A percentile compares a stretch with the other conserved stretches of the same genome.
phyloP scores from a whole-genome alignment of 441 rosid species.

The Populus hybrid region DNA sequence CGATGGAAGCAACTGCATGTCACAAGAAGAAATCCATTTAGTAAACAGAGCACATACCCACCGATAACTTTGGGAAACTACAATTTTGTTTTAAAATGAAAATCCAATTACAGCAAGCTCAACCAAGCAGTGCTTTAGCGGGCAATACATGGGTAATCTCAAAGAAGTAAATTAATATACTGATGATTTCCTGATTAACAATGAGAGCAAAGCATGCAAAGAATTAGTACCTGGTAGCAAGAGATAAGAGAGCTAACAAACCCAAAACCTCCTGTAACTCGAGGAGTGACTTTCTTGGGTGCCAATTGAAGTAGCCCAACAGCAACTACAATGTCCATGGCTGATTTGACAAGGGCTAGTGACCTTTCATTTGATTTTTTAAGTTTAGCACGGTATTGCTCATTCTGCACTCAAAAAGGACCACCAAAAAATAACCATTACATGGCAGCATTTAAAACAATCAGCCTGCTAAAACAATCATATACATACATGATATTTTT shows the following conservation, averaged over 20 bases:
- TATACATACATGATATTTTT: constrained; percentile 53
- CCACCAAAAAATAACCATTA: not conserved
- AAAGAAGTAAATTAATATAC: not conserved
- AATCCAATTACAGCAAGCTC: not conserved
- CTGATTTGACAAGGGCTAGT: constrained; percentile 74
- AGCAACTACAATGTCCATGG: constrained; percentile 83
- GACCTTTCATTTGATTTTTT: constrained; percentile 85
- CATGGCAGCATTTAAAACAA: not conserved
- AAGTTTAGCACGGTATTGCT: constrained; percentile 67
- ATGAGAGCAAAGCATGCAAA: not conserved
- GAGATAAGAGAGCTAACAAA: constrained; percentile 81
- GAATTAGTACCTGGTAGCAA: constrained; percentile 79
- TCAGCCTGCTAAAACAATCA: not conserved
- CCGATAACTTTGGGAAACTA: not conserved
- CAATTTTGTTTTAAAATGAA: not conserved
- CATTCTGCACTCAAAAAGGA: constrained; percentile 40
- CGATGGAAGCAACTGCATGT: constrained; percentile 71
- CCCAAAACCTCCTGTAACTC: constrained; percentile 90
- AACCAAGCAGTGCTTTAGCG: not conserved
- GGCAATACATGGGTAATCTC: not conserved
- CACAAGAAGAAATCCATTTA: constrained; percentile 20
- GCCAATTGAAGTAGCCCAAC: constrained; percentile 86
- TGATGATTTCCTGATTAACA: not conserved
- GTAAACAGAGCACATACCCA: not conserved
- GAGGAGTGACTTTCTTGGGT: constrained; percentile 87